Conservation (phyloP, 306 rosid genomes). For the Cucurbita pepo region DNA sequence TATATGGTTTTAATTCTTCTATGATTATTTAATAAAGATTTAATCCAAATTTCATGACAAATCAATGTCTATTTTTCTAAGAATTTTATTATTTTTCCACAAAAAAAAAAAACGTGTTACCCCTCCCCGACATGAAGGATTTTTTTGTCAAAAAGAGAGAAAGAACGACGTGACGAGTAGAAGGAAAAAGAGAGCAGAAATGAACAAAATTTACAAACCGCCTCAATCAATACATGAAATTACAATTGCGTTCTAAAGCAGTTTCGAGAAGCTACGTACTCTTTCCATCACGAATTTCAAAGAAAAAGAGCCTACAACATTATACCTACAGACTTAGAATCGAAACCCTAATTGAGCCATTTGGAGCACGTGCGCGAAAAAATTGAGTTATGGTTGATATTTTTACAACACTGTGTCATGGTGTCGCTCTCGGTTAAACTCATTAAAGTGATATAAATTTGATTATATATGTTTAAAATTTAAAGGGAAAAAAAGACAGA, state of each 20-base stretch:
- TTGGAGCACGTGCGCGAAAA: too few species aligned
- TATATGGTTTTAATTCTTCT: background rate
- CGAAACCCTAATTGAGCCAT: too few species aligned
- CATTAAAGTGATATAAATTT: background rate
- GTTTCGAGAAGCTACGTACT: too few species aligned
- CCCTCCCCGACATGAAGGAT: rapidly evolving
- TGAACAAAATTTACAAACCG: background rate
- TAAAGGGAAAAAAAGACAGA: background rate
- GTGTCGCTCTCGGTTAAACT: too few species aligned
- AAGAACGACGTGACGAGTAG: background rate
- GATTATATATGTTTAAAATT: background rate
- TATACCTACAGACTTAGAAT: too few species aligned
- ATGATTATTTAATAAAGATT: background rate
- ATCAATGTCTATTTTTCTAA: background rate
- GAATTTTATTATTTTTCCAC: background rate
- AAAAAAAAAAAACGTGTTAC: too few species aligned
- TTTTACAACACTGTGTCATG: too few species aligned
- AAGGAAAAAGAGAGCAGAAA: background rate
- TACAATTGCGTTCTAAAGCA: background rate
- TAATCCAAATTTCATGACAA: background rate
- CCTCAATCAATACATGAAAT: background rate
- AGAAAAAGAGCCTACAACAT: too few species aligned
- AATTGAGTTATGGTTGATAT: too few species aligned
- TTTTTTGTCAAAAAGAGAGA: background rate
- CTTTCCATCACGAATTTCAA: too few species aligned